These are phyloP conservation scores for Chenopodium album DNA, from an alignment of 148 eudicot species.

Conservation along the genomic window DNA sequence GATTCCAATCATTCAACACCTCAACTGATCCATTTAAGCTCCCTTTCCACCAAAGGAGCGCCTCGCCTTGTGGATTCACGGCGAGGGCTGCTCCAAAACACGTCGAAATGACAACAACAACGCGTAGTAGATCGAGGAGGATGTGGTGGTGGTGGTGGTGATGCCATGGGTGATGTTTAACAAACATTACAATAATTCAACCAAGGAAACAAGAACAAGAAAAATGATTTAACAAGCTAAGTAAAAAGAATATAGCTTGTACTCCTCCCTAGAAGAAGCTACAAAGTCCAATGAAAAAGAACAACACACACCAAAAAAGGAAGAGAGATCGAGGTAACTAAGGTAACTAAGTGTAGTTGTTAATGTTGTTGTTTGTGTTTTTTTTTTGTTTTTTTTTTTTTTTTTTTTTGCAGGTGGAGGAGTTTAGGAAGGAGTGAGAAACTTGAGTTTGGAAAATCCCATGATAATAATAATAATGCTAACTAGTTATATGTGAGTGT, in stretches of 20 bases:
- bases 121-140: background rate
- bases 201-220: background rate
- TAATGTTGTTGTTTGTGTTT: constrained; percentile 13
- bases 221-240: background rate
- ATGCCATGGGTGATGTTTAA: constrained; percentile 43
- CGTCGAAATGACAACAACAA: constrained; percentile 12
- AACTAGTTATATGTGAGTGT: too few species aligned
- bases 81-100: constrained; percentile 26
- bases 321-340: constrained; percentile 19
- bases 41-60: constrained; percentile 65
- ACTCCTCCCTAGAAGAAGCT: constrained; percentile 37
- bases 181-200: constrained; percentile 65
- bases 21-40: constrained; percentile 52
- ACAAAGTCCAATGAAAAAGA: constrained; percentile 60
- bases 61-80: constrained; percentile 65
- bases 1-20: constrained; percentile 50
- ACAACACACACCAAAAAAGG: constrained; percentile 33
- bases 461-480: too few species aligned
- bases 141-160: constrained; percentile 25
- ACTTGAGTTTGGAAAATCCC: constrained; percentile 20
- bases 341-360: constrained; percentile 3
- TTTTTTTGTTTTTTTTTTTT: background rate
- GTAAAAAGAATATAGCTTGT: background rate
- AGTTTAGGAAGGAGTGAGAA: constrained; percentile 13
- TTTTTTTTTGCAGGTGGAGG: background rate